Evolutionary conservation across 129 eudicot genomes (phyloP), one percentile per base, ranked within the genome.

Genomic region (Chrysanthemum seticuspe): DNA sequence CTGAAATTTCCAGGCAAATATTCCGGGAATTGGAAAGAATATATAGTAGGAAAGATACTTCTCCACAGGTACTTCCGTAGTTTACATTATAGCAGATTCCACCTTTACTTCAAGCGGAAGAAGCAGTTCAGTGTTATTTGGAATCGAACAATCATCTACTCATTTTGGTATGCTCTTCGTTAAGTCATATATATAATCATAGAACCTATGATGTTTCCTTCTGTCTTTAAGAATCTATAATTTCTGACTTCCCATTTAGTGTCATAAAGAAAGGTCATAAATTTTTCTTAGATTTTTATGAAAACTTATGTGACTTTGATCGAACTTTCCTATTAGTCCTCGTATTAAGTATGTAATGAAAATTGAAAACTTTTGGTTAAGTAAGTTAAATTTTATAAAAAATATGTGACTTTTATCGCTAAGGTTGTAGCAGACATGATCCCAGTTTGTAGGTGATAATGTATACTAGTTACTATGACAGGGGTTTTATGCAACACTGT

Each of bases 401-500:
- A 34, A 56, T 15, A 56, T 5, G 29, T 6, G 31, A 57, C 16
- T 11, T 23, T 21, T 60, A 40, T 36, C 45, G 45, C 8, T 23
- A 3, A 59, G 12, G 40, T 36, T 23, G 65, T 11, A 6, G 13
- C 25, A 11, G 27, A 59, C 65, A 59, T 59, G 12, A 4, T 18
- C 27, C 25, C 27, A 58, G 0, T 18, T 23, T 13, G 10, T 18
- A 4, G 65, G 31, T 25, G n/a, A 12, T 11, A 3, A 25, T 60
- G 27, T 27, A 1, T 21, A 21, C 21, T 1, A 48, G 6, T 13
- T 56, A 10, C 29, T 25, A 60, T 69, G 27, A 21, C 84, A 88
- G 97, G 96, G 97, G 47, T 91, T 91, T 79, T 81, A 91, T 81
- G 87, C 93, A 78, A 86, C 97, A 48, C 62, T 92, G 62, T 89